These are phyloP conservation scores for Plantago rigida DNA, from an alignment of 305 asterid species.

Conservation along the genomic window DNA sequence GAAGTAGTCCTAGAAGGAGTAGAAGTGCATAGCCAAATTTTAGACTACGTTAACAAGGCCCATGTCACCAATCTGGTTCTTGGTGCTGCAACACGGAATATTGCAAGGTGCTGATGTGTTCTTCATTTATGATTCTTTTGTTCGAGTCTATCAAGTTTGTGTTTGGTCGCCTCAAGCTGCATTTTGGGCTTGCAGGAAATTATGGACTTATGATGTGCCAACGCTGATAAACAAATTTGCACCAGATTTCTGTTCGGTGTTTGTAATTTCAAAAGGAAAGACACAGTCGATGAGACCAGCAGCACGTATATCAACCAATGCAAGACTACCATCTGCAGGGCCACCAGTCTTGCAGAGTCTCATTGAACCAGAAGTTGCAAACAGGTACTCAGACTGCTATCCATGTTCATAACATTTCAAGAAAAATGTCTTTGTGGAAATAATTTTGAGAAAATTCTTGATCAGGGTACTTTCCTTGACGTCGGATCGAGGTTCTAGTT, in stretches of 20 bases:
- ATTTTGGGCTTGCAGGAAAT: constrained; percentile 33
- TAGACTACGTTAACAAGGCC: constrained; percentile 48
- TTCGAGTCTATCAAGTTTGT: background rate
- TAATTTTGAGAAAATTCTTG: no score
- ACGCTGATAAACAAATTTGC: constrained; percentile 57
- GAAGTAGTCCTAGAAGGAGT: constrained; percentile 49
- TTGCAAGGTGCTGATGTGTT: constrained; percentile 35
- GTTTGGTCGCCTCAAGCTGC: background rate
- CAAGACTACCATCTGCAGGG: constrained; percentile 26
- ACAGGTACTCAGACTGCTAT: constrained; percentile 26
- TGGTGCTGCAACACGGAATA: constrained; percentile 51
- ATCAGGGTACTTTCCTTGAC: constrained; percentile 31
- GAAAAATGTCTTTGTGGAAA: no score
- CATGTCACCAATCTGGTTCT: constrained; percentile 47
- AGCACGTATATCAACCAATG: constrained; percentile 23
- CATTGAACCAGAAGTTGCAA: constrained; percentile 27
- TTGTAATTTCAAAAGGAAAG: constrained; percentile 51
- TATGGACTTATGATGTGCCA: constrained; percentile 53
- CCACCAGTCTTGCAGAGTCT: constrained; percentile 21
- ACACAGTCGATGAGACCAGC: constrained; percentile 52
- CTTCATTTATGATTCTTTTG: background rate
- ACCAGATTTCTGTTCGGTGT: constrained; percentile 65
- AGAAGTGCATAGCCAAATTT: constrained; percentile 44
- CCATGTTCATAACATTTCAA: no score
- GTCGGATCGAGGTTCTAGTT: constrained; percentile 28